Evolutionary conservation across 306 rosid genomes (phyloP).

Genomic region (Lathyrus aphaca): DNA sequence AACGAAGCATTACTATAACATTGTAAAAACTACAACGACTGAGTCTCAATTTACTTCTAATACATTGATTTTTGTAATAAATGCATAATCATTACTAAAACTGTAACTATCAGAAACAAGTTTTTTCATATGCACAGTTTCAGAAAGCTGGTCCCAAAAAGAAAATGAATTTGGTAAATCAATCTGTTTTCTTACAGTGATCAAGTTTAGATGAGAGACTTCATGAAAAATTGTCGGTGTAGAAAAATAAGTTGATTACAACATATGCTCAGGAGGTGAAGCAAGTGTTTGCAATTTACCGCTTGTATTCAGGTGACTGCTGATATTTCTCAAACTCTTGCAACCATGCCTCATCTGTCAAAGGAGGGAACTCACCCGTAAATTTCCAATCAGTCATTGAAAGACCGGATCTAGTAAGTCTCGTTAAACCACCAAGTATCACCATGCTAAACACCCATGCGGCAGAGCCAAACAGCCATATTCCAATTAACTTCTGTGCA

Average conservation of each 20-base stretch:
- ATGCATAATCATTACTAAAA: conserved; percentile 2
- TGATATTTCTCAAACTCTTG: conserved; percentile 44
- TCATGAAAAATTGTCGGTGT: conserved; percentile 7
- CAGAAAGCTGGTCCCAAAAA: not conserved
- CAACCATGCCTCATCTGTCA: conserved; percentile 25
- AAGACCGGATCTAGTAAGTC: conserved; percentile 81
- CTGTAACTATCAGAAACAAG: conserved; percentile 9
- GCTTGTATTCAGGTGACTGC: conserved; percentile 83
- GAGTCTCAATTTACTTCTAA: conserved; percentile 29
- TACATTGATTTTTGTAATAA: not conserved
- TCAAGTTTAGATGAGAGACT: not conserved
- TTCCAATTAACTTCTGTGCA: conserved; percentile 76
- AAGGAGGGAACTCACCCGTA: conserved; percentile 18
- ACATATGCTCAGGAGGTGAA: not conserved
- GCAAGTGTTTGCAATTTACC: conserved; percentile 49
- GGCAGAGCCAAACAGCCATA: conserved; percentile 91
- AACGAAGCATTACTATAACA: conserved; percentile 27
- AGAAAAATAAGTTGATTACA: not conserved
- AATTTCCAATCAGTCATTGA: conserved; percentile 33
- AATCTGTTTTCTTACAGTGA: not conserved
- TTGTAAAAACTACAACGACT: conserved; percentile 1
- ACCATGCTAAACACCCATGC: conserved; percentile 97
- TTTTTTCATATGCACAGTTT: not conserved
- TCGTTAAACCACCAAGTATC: conserved; percentile 81
- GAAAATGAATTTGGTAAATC: not conserved